These are phyloP conservation scores for Oenanthe javanica DNA, from an alignment of 140 eudicot genomes.

Conservation along the genomic window DNA sequence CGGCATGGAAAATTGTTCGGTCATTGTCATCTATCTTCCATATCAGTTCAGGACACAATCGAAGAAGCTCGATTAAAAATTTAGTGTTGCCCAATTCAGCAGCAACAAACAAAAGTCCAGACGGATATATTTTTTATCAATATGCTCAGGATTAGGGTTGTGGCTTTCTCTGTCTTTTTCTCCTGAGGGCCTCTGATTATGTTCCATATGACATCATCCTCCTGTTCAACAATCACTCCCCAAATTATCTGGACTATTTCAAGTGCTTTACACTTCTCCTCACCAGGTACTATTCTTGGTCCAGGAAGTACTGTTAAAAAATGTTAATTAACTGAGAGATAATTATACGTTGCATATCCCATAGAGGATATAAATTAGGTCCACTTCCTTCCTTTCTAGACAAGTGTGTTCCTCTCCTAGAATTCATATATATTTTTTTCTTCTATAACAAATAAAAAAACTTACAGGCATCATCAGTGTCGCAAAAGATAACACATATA, in stretches of 20 bases:
- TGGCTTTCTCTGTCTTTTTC: neutral
- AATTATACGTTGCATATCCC: neutral
- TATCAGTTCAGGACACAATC: constrained; percentile 11
- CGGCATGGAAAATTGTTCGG: constrained; percentile 13
- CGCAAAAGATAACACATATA: neutral
- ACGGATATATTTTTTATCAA: constrained; percentile 3
- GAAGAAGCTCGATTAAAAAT: constrained; percentile 7
- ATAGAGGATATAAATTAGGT: neutral
- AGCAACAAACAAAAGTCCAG: constrained; percentile 14
- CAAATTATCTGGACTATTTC: constrained; percentile 18
- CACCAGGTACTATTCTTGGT: constrained; percentile 1
- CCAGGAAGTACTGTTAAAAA: constrained; percentile 3
- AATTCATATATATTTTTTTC: neutral
- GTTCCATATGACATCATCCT: neutral
- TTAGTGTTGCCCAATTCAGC: constrained; percentile 10
- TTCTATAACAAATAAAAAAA: neutral
- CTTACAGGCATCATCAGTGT: neutral
- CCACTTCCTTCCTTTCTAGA: neutral
- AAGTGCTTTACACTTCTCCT: constrained; percentile 14
- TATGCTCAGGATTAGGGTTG: neutral
- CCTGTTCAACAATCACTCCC: constrained; percentile 15
- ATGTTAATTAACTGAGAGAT: neutral
- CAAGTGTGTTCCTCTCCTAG: neutral
- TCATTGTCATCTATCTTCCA: constrained; percentile 14
- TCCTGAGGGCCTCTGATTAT: constrained; percentile 10